Conservation (phyloP, 225 moss, liverwort and hornwort genomes). For the Antitrichia curtipendula region DNA sequence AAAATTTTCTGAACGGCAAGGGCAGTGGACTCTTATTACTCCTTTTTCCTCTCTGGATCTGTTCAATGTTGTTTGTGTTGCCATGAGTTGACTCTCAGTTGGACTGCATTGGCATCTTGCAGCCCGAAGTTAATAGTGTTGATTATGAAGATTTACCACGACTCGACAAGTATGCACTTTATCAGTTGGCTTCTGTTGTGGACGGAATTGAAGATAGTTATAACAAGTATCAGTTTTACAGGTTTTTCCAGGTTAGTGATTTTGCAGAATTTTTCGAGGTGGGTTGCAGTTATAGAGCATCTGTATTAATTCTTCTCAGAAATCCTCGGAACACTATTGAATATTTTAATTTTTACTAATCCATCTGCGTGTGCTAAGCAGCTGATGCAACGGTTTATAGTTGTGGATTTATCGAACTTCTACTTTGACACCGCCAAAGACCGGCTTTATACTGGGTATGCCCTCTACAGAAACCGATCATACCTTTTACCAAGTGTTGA, state of each 20-base stretch:
- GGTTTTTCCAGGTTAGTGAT: slow-evolving; percentile 79
- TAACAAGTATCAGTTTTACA: slow-evolving; percentile 74
- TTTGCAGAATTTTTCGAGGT: background rate
- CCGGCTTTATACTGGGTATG: slow-evolving; percentile 93
- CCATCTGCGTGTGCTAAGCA: slow-evolving; percentile 12
- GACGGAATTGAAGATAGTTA: slow-evolving; percentile 74
- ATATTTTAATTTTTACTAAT: background rate
- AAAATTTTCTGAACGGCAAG: background rate
- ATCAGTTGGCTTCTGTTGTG: slow-evolving; percentile 60
- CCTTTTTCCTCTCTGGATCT: background rate
- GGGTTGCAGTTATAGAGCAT: background rate
- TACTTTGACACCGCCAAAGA: slow-evolving; percentile 98
- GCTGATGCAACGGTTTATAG: slow-evolving; percentile 88
- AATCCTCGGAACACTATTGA: background rate
- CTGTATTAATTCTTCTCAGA: background rate
- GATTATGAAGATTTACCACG: slow-evolving; percentile 62
- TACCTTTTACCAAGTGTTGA: background rate
- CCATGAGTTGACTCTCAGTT: background rate
- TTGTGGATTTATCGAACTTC: slow-evolving; percentile 90
- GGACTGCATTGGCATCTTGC: slow-evolving; percentile 5
- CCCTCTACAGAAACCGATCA: background rate
- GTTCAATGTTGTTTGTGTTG: background rate
- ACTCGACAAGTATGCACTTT: slow-evolving; percentile 84
- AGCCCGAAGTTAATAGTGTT: slow-evolving; percentile 51
- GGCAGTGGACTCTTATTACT: background rate